Percentiles rank a stretch among this genome's conserved stretches.
phyloP scores from a whole-genome alignment of 2,329 filamentous ascomycete genomes.

The Cytospora chrysosperma region DNA sequence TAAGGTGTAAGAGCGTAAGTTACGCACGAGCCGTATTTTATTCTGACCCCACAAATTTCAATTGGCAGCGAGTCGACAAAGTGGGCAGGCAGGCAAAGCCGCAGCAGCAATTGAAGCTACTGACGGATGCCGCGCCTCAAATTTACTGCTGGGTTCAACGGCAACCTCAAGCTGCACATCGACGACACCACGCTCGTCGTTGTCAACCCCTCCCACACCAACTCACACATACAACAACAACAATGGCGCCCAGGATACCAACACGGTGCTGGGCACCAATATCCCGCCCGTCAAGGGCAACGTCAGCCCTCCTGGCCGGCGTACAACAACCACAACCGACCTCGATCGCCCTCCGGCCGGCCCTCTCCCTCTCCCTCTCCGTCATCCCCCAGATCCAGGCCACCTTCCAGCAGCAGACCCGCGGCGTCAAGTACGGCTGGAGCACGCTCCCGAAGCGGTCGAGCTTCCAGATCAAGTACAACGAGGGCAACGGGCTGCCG shows the following conservation, averaged over 20 bases:
- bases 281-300: slow-evolving; percentile 27
- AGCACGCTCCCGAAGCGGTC: slow-evolving; percentile 47
- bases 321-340: slow-evolving; percentile 21
- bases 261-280: slow-evolving; percentile 44
- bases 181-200: background rate
- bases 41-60: slow-evolving; percentile 9
- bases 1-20: slow-evolving; percentile 1
- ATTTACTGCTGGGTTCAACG: slow-evolving; percentile 11
- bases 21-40: slow-evolving; percentile 11
- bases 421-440: slow-evolving; percentile 61
- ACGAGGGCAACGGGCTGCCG: slow-evolving; percentile 58
- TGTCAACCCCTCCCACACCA: background rate
- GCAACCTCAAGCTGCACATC: background rate
- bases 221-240: slow-evolving; percentile 26
- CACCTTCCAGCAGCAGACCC: slow-evolving; percentile 28
- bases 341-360: slow-evolving; percentile 34
- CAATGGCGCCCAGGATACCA: slow-evolving; percentile 48
- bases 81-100: slow-evolving; percentile 19
- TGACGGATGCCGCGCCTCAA: slow-evolving; percentile 12
- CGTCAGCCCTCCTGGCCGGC: slow-evolving; percentile 29
- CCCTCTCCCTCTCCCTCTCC: slow-evolving; percentile 36
- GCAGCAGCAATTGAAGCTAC: slow-evolving; percentile 17
- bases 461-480: slow-evolving; percentile 57
- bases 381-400: slow-evolving; percentile 47
- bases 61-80: background rate